Base-by-base conservation (phyloP, 352 stramenopile species). In the Pythium aristosporum region DNA sequence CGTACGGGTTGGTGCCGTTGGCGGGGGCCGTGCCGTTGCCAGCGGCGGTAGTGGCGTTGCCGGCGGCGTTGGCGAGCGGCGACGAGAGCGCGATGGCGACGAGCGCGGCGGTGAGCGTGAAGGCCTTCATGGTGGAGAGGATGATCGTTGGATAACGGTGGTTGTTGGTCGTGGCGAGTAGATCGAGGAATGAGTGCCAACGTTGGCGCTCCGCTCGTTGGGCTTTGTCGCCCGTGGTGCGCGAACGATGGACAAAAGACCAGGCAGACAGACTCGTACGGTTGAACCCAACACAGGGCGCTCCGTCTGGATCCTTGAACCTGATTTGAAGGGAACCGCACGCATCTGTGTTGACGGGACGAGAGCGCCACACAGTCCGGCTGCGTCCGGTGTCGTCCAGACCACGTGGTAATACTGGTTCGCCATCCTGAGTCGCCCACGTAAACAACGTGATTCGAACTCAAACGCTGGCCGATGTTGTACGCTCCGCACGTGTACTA, bases 241-340 rank as follows among this genome's bases (percentile, higher is more conserved):
- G 1, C 30, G 18, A n/a, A 34, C 46, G 20, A 52, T 7, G 3
- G 34, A 34, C 20, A 20, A n/a, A 34, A 28, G 46, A 32, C 11
- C 15, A 10, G 4, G 3, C 6, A 52, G 25, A 16, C 20, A 42
- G n/a, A 28, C 39, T 39, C 6, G 8, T 7, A 18, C 13, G 25
- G 23, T 57, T 28, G 34, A 57, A 25, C 50, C 50, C 10, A 41
- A 12, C 34, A n/a, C 34, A 30, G 21, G 5, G 25, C 8, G 15
- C 20, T 32, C 52, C 61, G 62, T 61, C 61, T 67, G 61, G 61
- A 13, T 41, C 50, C 43, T 67, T 62, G 61, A 67, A 52, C 52
- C 61, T 67, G 30, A n/a, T 43, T 67, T 52, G 44, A 15, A 15
- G 37, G 10, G 21, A 2, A 39, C 21, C 37, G 25, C 20, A 37